Base-by-base conservation (phyloP, 345 rosid species). In the Conringia planisiliqua region DNA sequence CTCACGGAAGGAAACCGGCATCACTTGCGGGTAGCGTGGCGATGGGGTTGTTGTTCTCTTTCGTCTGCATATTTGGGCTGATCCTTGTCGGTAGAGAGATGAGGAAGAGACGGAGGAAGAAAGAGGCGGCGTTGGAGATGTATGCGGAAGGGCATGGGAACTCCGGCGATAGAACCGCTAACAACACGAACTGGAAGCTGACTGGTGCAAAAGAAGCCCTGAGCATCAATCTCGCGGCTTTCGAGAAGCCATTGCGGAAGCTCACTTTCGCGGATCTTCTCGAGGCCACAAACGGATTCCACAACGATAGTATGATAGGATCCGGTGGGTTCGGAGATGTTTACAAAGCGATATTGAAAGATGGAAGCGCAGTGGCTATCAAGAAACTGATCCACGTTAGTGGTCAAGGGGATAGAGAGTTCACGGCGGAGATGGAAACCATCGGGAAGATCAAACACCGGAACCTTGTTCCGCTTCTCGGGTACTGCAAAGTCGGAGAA, bases 261-360 rank as follows among this genome's bases (percentile, higher is more conserved):
- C 90, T 95, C 48, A 95, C 97, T 16, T 92, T 90, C 44, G 94
- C 94, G 0, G 98, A 92, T 85, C 97, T 95, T 77, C 92, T 92
- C 10, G 87, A 92, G 38, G 99, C 99, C 7, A 95, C 99, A 0
- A 89, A 90, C 44, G 92, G 91, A 26, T 95, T 95, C 83, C 88
- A 92, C 47, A 68, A 90, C 5, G 92, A 92, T 68, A 87, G 94
- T 75, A 80, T 95, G 39, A 89, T 95, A 39, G 99, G 99, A 4
- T 89, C 96, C 0, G 99, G 99, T 14, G 99, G 99, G 68, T 95
- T 95, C 26, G 99, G 99, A 66, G 97, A 95, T 62, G 99, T 95
- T 7, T 92, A 95, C 84, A 92, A 86, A 72, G 99, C 99, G 0
- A 79, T 86, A 38, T 60, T 95, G 78, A 95, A 89, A 75, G 99